A percentile compares a stretch with the other conserved stretches of the same genome.
Conservation (phyloP, 371 early-diverging fungal genomes). For the Mortierella sp. region DNA sequence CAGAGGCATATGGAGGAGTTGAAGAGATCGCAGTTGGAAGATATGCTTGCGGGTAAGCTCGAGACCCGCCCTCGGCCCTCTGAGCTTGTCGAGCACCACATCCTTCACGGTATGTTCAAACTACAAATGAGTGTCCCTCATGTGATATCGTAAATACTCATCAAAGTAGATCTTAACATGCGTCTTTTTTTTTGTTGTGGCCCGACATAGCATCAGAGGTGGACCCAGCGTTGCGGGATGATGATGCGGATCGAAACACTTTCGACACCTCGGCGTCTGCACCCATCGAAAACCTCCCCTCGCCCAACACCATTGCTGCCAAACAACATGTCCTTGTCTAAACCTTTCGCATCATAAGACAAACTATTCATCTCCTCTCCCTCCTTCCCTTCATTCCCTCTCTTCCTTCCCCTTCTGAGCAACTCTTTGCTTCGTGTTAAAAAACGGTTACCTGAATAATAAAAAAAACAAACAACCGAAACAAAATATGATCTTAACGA, state of each 20-base stretch:
- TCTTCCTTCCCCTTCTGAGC: not conserved
- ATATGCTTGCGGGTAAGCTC: constrained; percentile 70
- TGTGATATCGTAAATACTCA: not conserved
- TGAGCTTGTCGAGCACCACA: constrained; percentile 70
- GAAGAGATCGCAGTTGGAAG: constrained; percentile 65
- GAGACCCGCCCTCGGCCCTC: constrained; percentile 70
- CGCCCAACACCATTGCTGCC: not conserved
- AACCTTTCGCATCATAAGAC: not conserved
- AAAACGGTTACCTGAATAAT: not conserved
- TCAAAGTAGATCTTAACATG: not conserved
- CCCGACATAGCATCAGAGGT: not conserved
- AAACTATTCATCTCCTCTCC: too few species aligned
- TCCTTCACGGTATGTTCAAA: constrained; percentile 52
- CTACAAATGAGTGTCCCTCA: not conserved
- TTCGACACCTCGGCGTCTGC: not conserved
- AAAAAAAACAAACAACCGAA: not conserved
- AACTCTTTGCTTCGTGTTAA: not conserved
- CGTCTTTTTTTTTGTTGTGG: not conserved
- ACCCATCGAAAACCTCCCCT: not conserved
- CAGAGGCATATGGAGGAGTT: constrained; percentile 62
- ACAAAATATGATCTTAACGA: not conserved
- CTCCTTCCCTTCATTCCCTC: not conserved
- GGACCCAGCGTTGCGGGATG: not conserved
- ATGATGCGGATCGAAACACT: not conserved
- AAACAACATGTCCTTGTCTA: not conserved